Conservation (phyloP, 768 basidiomycete species). For the Rubroboletus satanas region DNA sequence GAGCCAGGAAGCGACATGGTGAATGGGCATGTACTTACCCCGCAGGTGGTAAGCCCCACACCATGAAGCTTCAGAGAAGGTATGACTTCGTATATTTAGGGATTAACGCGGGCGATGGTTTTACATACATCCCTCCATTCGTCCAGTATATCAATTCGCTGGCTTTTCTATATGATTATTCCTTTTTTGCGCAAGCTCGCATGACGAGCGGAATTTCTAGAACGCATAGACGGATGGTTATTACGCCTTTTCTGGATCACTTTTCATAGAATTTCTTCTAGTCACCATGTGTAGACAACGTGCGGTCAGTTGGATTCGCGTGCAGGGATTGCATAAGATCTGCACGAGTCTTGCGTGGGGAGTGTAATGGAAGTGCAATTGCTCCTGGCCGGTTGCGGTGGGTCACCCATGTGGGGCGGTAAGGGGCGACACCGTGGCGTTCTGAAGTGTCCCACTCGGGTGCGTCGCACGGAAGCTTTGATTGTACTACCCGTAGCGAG, state of each 20-base stretch:
- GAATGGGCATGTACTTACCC: conserved; percentile 35
- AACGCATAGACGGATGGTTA: conserved; percentile 18
- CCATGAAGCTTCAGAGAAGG: conserved; percentile 28
- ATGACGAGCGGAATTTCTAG: conserved; percentile 23
- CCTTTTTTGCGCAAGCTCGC: conserved; percentile 32
- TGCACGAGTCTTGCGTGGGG: conserved; percentile 14
- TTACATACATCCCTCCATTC: conserved; percentile 24
- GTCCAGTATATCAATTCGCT: conserved; percentile 30
- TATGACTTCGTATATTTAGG: conserved; percentile 33
- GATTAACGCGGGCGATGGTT: conserved; percentile 18
- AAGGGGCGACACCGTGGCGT: conserved; percentile 2
- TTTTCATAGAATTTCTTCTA: conserved; percentile 14
- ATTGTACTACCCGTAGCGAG: background rate
- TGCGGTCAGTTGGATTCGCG: conserved; percentile 12
- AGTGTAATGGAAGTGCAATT: conserved; percentile 18
- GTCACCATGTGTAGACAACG: conserved; percentile 15
- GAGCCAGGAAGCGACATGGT: conserved; percentile 38
- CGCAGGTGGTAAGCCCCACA: conserved; percentile 34
- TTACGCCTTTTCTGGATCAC: conserved; percentile 9
- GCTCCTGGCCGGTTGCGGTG: conserved; percentile 2
- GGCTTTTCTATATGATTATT: conserved; percentile 39
- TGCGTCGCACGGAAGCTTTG: background rate
- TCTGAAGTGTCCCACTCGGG: background rate
- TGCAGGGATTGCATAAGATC: conserved; percentile 9
- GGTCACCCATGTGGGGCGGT: conserved; percentile 2